phyloP scores from a whole-genome alignment of 2,329 filamentous ascomycete genomes.

The Diplodia seriata region DNA sequence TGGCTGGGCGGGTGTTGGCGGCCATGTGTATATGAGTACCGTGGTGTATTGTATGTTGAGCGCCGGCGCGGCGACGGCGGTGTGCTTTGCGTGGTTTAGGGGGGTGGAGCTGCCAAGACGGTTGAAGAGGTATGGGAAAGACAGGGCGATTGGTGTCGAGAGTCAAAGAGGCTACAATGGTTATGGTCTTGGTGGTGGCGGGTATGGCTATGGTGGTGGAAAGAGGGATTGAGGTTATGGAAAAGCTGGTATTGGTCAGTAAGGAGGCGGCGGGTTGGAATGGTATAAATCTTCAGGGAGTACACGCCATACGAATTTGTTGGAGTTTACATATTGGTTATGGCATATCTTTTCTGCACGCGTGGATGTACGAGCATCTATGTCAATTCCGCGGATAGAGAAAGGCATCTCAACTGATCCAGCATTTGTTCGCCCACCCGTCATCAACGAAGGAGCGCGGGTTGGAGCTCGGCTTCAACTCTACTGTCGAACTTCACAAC shows the following conservation, averaged over 20 bases:
- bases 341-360: background rate
- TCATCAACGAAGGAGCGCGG: no score
- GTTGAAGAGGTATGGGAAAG: conserved; percentile 64
- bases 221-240: conserved; percentile 50
- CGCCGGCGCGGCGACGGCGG: conserved; percentile 56
- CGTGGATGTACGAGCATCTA: background rate
- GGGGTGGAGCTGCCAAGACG: conserved; percentile 60
- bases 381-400: conserved; percentile 7
- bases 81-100: conserved; percentile 62
- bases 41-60: conserved; percentile 58
- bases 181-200: conserved; percentile 47
- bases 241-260: background rate
- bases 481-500: background rate
- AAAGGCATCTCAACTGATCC: background rate
- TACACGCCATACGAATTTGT: background rate
- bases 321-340: background rate
- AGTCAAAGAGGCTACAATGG: conserved; percentile 48
- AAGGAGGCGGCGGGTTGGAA: background rate
- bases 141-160: conserved; percentile 51
- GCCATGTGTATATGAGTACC: conserved; percentile 59
- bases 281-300: background rate
- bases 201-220: conserved; percentile 54
- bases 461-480: no score
- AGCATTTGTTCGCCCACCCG: background rate
- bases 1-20: conserved; percentile 59